These are phyloP conservation scores for Chaetothyriales sp. DNA, from an alignment of 2,329 filamentous ascomycete genomes.

Conservation along the genomic window DNA sequence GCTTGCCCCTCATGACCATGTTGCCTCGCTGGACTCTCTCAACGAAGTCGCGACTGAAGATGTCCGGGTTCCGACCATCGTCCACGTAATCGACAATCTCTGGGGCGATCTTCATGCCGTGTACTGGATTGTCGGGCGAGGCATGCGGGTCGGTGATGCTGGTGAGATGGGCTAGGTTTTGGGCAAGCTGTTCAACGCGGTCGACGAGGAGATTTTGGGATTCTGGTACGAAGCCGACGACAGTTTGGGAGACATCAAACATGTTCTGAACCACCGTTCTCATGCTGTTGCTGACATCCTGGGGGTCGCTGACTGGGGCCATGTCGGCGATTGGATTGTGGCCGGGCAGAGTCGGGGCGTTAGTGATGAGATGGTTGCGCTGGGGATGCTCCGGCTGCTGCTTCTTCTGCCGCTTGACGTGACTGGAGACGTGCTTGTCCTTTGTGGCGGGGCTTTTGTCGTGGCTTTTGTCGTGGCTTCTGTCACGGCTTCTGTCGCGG, in stretches of 20 bases:
- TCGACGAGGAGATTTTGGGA: slow-evolving; percentile 44
- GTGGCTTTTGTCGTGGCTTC: not conserved
- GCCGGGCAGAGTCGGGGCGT: not conserved
- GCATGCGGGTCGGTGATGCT: slow-evolving; percentile 21
- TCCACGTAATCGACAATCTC: slow-evolving; percentile 53
- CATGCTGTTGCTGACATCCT: slow-evolving; percentile 12
- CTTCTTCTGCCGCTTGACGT: not conserved
- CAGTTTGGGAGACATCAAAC: slow-evolving; percentile 46
- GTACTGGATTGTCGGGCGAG: slow-evolving; percentile 14
- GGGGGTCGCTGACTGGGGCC: slow-evolving; percentile 15
- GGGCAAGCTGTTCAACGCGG: slow-evolving; percentile 41
- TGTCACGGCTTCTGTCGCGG: not conserved
- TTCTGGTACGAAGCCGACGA: slow-evolving; percentile 43
- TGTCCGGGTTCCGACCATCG: slow-evolving; percentile 49
- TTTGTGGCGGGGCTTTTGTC: not conserved
- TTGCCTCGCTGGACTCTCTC: slow-evolving; percentile 50
- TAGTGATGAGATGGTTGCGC: not conserved
- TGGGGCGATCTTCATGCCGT: slow-evolving; percentile 41
- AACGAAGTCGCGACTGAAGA: slow-evolving; percentile 53
- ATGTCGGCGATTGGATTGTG: slow-evolving; percentile 4
- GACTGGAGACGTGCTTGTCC: not conserved
- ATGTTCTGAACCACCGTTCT: slow-evolving; percentile 50
- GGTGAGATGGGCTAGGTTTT: slow-evolving; percentile 41
- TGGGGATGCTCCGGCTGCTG: not conserved
- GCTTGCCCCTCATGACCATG: slow-evolving; percentile 48